Percentiles rank a stretch among this genome's conserved stretches.
Evolutionary conservation across 305 asterid species (phyloP).

Genomic region (Withania somnifera): DNA sequence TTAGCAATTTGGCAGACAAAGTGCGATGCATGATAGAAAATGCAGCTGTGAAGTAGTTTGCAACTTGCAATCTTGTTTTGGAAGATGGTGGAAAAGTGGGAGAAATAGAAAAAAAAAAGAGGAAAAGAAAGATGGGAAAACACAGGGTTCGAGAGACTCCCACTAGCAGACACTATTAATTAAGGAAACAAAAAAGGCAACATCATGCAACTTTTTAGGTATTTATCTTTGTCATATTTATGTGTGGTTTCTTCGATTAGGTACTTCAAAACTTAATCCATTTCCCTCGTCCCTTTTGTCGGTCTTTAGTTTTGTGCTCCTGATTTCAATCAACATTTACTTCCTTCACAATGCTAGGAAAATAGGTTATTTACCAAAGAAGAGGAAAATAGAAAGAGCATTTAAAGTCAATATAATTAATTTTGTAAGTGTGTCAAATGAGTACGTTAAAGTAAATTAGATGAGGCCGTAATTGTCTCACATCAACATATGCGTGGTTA

Average conservation of each 20-base stretch:
- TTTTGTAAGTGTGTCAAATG: too few relatives aligned
- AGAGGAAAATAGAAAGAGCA: too few relatives aligned
- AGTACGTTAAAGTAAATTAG: too few relatives aligned
- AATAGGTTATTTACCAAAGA: neutral
- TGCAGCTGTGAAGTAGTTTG: neutral
- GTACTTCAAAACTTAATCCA: neutral
- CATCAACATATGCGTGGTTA: too few relatives aligned
- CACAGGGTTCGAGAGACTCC: neutral
- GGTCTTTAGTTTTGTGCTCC: neutral
- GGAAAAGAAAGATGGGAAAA: neutral
- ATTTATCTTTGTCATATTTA: neutral
- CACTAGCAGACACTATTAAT: neutral
- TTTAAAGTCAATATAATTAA: too few relatives aligned
- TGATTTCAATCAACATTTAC: neutral
- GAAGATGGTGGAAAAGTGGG: neutral
- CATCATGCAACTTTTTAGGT: neutral
- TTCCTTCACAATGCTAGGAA: neutral
- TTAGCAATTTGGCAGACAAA: neutral
- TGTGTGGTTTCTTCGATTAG: neutral
- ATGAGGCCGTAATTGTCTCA: too few relatives aligned
- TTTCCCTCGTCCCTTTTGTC: neutral
- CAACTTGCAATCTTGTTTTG: neutral
- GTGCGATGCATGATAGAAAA: neutral
- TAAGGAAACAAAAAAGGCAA: neutral
- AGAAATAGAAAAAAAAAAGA: too few relatives aligned